Conservation (phyloP, 495 filamentous ascomycete genomes). For the Lophiostoma macrostomum region DNA sequence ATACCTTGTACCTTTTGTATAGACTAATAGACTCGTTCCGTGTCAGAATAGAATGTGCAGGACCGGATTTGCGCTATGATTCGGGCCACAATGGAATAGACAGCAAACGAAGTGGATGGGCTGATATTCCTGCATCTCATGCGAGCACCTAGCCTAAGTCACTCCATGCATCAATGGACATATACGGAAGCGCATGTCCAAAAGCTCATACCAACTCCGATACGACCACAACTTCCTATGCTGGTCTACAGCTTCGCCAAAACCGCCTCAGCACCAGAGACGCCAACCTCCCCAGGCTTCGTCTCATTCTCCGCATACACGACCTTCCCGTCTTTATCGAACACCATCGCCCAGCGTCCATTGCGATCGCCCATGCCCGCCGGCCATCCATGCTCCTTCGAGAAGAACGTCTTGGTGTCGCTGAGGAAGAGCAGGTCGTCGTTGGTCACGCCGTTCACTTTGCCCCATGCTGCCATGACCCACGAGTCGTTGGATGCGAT, state of each 20-base stretch:
- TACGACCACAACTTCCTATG: no score
- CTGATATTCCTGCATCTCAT: no score
- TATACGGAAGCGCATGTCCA: no score
- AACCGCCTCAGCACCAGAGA: constrained; percentile 64
- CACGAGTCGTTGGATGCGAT: constrained; percentile 88
- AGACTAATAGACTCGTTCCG: no score
- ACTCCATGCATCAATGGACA: no score
- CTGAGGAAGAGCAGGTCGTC: constrained; percentile 87
- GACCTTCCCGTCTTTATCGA: constrained; percentile 84
- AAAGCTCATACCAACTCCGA: no score
- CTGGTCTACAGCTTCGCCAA: constrained; percentile 23
- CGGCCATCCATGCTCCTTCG: constrained; percentile 79
- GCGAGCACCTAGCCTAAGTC: no score
- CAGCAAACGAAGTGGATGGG: no score
- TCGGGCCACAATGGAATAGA: no score
- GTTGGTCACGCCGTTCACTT: constrained; percentile 80
- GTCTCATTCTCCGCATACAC: constrained; percentile 77
- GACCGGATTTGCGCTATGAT: no score
- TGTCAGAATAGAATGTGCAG: no score
- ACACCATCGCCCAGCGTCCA: constrained; percentile 75
- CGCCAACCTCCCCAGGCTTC: constrained; percentile 60
- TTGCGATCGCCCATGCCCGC: constrained; percentile 66
- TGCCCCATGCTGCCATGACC: constrained; percentile 94
- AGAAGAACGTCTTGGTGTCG: constrained; percentile 74
- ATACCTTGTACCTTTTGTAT: no score